A percentile compares a stretch with the other conserved stretches of the same genome.
phyloP scores from a whole-genome alignment of 257 asterid genomes.

The Ligustrum vulgare region DNA sequence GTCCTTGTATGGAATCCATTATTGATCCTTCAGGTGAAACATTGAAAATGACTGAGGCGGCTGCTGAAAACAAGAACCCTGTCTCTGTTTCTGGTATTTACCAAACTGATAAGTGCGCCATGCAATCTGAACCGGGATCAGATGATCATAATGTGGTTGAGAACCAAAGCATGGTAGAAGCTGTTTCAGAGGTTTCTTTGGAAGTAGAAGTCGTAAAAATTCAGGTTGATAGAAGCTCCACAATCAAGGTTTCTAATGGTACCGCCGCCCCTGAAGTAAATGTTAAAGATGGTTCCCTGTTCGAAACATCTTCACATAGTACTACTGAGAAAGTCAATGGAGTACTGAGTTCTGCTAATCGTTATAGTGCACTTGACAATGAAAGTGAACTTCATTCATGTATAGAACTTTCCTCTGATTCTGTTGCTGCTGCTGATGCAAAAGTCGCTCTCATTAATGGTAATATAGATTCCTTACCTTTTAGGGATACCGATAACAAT shows the following conservation, averaged over 20 bases:
- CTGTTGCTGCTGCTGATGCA: constrained; percentile 3
- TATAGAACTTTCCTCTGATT: constrained; percentile 17
- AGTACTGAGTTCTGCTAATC: constrained; percentile 2
- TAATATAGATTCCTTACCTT: background rate
- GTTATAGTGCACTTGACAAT: background rate
- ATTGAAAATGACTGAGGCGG: constrained; percentile 13
- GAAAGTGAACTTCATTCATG: constrained; percentile 15
- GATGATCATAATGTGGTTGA: background rate
- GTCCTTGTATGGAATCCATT: constrained; percentile 22
- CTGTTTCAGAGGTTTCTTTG: constrained; percentile 12
- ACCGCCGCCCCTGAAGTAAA: background rate
- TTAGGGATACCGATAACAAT: background rate
- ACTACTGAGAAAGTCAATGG: constrained; percentile 6
- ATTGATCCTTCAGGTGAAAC: constrained; percentile 20
- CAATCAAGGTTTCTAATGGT: constrained; percentile 21
- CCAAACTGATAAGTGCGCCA: background rate
- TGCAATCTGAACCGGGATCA: background rate
- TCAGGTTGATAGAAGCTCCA: constrained; percentile 4
- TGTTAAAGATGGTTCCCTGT: background rate
- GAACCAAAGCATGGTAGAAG: background rate
- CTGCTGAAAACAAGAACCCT: constrained; percentile 17
- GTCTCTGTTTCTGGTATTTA: background rate
- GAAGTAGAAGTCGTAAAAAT: constrained; percentile 14
- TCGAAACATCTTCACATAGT: constrained; percentile 11
- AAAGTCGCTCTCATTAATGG: background rate